Conservation (phyloP, 257 asterid species). For the Nicotiana paniculata region DNA sequence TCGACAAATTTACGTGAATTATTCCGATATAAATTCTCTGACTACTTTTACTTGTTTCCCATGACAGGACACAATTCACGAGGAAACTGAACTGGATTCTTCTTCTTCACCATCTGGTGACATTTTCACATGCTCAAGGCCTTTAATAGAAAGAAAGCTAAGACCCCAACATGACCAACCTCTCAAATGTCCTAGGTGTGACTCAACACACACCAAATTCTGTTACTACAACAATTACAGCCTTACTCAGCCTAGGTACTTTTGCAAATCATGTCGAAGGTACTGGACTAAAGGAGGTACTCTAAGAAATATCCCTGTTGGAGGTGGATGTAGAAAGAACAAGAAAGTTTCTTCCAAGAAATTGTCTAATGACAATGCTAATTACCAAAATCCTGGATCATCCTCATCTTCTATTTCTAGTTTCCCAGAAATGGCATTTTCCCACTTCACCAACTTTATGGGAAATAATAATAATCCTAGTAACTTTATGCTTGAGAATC, state of each 20-base stretch:
- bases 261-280: slow-evolving; percentile 91
- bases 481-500: slow-evolving; percentile 30
- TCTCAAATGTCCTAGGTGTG: slow-evolving; percentile 82
- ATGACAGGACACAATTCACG: slow-evolving; percentile 54
- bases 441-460: slow-evolving; percentile 22
- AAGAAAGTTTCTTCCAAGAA: slow-evolving; percentile 60
- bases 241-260: slow-evolving; percentile 90
- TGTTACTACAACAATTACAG: slow-evolving; percentile 96
- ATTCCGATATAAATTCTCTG: slow-evolving; percentile 5
- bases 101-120: slow-evolving; percentile 49
- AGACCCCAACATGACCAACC: slow-evolving; percentile 76
- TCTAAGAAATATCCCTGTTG: slow-evolving; percentile 86
- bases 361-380: neutral
- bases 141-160: slow-evolving; percentile 59
- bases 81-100: slow-evolving; percentile 54
- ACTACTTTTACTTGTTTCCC: slow-evolving; percentile 1
- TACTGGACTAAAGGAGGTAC: slow-evolving; percentile 98
- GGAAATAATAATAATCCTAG: neutral
- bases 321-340: slow-evolving; percentile 91
- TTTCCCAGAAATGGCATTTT: slow-evolving; percentile 31
- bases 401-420: slow-evolving; percentile 19
- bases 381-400: slow-evolving; percentile 10
- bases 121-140: slow-evolving; percentile 60
- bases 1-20: neutral
- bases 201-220: slow-evolving; percentile 89